phyloP scores from a whole-genome alignment of 2,329 filamentous ascomycete genomes.

The Dendrostoma leiphaemia region DNA sequence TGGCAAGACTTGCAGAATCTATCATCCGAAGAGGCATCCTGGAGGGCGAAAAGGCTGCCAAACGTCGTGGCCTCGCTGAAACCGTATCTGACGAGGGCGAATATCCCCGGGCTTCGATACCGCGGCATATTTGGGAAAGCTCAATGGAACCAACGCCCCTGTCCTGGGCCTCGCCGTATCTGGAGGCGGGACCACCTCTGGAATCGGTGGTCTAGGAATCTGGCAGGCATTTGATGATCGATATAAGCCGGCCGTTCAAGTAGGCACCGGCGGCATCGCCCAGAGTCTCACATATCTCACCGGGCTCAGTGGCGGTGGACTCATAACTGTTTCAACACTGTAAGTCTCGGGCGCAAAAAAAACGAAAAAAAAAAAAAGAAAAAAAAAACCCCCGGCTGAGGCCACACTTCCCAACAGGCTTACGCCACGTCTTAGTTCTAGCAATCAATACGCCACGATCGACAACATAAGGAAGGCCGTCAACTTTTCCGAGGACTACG shows the following conservation, averaged over 20 bases:
- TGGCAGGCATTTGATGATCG: background rate
- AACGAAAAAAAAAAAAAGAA: too few relatives aligned
- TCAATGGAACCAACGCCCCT: background rate
- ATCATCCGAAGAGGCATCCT: background rate
- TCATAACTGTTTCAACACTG: background rate
- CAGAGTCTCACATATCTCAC: background rate
- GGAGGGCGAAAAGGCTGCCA: background rate
- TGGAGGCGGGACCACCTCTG: background rate
- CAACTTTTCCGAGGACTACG: background rate
- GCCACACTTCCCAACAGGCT: too few relatives aligned
- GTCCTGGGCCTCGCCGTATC: background rate
- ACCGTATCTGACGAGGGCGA: background rate
- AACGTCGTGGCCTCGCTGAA: background rate
- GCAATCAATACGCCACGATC: background rate
- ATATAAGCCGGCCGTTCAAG: background rate
- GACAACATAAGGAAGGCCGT: background rate
- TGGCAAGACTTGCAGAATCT: background rate
- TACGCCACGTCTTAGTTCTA: background rate
- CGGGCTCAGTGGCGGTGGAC: background rate
- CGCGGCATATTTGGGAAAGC: background rate
- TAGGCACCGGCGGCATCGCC: background rate
- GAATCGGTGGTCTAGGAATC: background rate
- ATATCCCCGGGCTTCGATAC: background rate
- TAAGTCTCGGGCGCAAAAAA: background rate
- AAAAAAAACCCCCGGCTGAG: too few relatives aligned